Evolutionary conservation across 2,329 filamentous ascomycete genomes (phyloP), one percentile per base, ranked within the genome.

Genomic region (Botrytis fabae): DNA sequence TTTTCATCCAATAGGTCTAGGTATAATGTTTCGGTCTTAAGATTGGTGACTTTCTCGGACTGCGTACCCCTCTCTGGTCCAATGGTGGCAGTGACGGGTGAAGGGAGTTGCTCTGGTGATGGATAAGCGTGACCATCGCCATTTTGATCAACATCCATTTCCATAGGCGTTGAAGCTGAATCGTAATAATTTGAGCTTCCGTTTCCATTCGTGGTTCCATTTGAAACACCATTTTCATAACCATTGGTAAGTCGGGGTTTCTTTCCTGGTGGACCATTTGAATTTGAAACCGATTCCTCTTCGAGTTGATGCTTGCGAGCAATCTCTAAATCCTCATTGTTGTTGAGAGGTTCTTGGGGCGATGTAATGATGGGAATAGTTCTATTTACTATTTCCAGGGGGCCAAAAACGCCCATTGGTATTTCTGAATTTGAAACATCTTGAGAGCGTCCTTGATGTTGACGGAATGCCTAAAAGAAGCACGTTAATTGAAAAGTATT

Each of bases 11-110:
- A 79, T 76, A 91, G 84, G 76, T 86, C 87, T 74, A 91, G 84
- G 80, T 89, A 91, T 44, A 85, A 87, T n/a, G 89, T 91, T 75
- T 87, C 85, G 42, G 85, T 83, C 64, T 85, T 84, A 71, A 91
- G 84, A 78, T 91, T 89, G 77, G 87, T 84, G 72, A 90, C 87
- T 79, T 90, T 90, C 72, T 90, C 89, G 68, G 90, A 84, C 80
- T 91, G 89, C 16, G 89, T 91, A 80, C 87, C 89, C 79, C 89
- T 86, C 44, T 91, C 88, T 63, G 89, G 88, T 42, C 89, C 89
- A 74, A 89, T 87, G 73, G 89, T 91, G 78, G 83, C 86, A 59
- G 85, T 82, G 38, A 84, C 82, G 48, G 88, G 86, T 62, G 87
- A 86, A 62, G 85, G 83, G 74, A 86, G 85, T 74, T 80, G 80